Evolutionary conservation across 305 asterid genomes (phyloP), one percentile per base, ranked within the genome.

Genomic region (Plantago lanceolata): DNA sequence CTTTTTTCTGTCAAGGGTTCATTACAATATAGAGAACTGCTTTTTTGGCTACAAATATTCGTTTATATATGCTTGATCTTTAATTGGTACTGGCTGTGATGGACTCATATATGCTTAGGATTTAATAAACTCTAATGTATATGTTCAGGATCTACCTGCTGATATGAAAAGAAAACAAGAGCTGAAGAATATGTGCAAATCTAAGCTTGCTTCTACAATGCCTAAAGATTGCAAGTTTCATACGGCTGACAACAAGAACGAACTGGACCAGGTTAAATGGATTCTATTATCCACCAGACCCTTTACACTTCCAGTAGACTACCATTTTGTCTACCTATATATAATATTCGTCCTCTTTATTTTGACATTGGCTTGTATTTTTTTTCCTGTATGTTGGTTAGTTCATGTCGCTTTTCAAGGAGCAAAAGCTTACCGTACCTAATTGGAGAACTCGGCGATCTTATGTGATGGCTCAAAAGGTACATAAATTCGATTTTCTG

Each of bases 381-480:
- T 19, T 57, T 47, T 26, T 5, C 6, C 18, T 57, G 59, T 61
- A 74, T 70, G 57, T 67, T 64, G 65, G 60, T 69, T 64, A 93
- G 97, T 85, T 93, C 74, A 56, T 93, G 79, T 81, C 79, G 85
- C 82, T 79, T 72, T 86, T 84, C 72, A 90, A 86, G 85, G 99
- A 93, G 76, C 97, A 83, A 67, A 83, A 90, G 80, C 86, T 85
- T 55, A 76, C 84, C 62, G 63, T 57, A 63, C 96, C 97, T 47
- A 90, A 84, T 73, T 93, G 99, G 97, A 82, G 99, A 72, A 81
- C 66, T 73, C 89, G 82, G 61, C 82, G 89, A 5, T 79, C 97
- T 56, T 89, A 87, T 70, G 78, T 93, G 68, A 73, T 93, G 87
- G 81, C 96, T 66, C 96, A 93, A 71, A 83, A 82, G 96, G 99